phyloP scores from a whole-genome alignment of 306 rosid genomes.

The Cicer cuneatum region DNA sequence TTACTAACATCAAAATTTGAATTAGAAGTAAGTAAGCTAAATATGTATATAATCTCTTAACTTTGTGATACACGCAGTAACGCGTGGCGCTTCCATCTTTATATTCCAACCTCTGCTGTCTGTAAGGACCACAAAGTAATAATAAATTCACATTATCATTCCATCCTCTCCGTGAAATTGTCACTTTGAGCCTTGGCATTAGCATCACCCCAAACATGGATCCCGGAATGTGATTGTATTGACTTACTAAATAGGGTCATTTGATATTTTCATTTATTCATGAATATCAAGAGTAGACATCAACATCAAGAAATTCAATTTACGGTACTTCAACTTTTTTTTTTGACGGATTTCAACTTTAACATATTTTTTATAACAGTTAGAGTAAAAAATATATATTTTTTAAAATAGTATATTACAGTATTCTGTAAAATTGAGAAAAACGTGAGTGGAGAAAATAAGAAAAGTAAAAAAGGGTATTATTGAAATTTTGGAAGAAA shows the following conservation, averaged over 20 bases:
- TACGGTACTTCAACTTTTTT: no score
- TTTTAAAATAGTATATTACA: no score
- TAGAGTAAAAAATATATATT: no score
- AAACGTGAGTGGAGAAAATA: no score
- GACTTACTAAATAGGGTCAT: background rate
- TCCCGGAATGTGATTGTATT: constrained; percentile 5
- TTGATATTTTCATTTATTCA: background rate
- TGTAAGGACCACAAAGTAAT: constrained; percentile 51
- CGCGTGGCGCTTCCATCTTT: constrained; percentile 46
- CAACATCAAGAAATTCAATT: background rate
- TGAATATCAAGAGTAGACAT: background rate
- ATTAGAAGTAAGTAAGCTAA: no score
- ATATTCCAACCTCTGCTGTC: constrained; percentile 32
- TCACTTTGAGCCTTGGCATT: background rate
- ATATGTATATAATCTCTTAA: no score
- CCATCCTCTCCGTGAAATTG: constrained; percentile 27
- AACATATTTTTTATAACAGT: no score
- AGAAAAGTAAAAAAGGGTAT: no score
- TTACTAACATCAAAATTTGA: no score
- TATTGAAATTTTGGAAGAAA: no score
- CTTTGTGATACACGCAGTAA: constrained; percentile 40
- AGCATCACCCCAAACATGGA: constrained; percentile 10
- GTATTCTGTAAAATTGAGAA: no score
- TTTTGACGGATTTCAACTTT: no score
- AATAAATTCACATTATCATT: constrained; percentile 33